phyloP scores from a whole-genome alignment of 1,284 basidiomycete species.

The Marasmius fiardii region DNA sequence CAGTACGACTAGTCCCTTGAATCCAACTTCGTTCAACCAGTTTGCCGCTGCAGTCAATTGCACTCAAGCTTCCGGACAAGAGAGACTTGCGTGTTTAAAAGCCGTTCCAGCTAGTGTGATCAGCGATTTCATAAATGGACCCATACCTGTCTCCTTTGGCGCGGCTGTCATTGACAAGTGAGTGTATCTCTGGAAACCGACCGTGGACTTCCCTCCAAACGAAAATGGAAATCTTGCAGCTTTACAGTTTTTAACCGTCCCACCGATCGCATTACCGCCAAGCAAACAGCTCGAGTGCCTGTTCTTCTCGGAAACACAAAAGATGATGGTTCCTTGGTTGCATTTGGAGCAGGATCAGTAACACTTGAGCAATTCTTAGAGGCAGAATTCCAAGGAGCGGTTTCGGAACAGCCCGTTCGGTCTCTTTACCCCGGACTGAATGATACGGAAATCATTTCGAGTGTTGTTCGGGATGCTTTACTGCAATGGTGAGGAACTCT shows the following conservation, averaged over 20 bases:
- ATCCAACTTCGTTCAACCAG: too few relatives aligned
- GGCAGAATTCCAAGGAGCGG: neutral
- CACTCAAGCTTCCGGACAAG: too few relatives aligned
- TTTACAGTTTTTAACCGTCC: conserved; percentile 13
- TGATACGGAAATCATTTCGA: conserved; percentile 9
- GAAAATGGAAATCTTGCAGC: conserved; percentile 5
- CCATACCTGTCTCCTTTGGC: neutral
- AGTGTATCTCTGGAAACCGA: neutral
- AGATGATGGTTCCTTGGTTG: conserved; percentile 17
- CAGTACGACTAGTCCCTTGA: too few relatives aligned
- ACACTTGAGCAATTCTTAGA: conserved; percentile 12
- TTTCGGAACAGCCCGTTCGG: conserved; percentile 8
- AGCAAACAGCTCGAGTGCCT: conserved; percentile 12
- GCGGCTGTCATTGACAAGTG: neutral
- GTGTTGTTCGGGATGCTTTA: conserved; percentile 7
- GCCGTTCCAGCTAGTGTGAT: too few relatives aligned
- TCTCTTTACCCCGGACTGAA: conserved; percentile 15
- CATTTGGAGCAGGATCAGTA: conserved; percentile 6
- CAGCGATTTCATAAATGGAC: too few relatives aligned
- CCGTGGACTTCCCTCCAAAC: too few relatives aligned
- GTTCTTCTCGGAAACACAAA: conserved; percentile 15
- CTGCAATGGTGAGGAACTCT: conserved; percentile 10
- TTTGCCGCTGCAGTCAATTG: too few relatives aligned
- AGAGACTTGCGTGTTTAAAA: too few relatives aligned
- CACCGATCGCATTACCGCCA: conserved; percentile 8